Evolutionary conservation across 768 basidiomycete species (phyloP).

Genomic region (Termitomyces heimii): DNA sequence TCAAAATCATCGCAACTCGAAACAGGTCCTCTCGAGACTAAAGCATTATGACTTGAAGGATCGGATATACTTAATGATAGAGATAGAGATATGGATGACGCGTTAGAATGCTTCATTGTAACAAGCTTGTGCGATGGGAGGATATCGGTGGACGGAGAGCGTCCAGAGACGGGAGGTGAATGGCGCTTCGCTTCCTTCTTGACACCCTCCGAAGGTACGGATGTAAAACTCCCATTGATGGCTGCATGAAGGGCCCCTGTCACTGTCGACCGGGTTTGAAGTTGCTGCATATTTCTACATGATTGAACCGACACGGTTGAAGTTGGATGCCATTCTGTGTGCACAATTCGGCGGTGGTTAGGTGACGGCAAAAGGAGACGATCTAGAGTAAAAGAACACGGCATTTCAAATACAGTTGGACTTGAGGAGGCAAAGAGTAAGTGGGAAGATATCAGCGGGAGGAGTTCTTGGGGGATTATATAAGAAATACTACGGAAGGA

Average conservation of each 20-base stretch:
- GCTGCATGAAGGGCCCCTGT: slow-evolving; percentile 32
- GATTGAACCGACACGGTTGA: slow-evolving; percentile 9
- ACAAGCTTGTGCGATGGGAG: slow-evolving; percentile 1
- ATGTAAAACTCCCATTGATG: slow-evolving; percentile 25
- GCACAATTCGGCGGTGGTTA: slow-evolving; percentile 9
- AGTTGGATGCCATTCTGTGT: slow-evolving; percentile 2
- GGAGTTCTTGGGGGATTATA: slow-evolving; percentile 54
- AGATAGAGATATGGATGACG: slow-evolving; percentile 12
- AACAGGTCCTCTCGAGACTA: neutral
- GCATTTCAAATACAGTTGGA: slow-evolving; percentile 41
- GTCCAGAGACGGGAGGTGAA: neutral
- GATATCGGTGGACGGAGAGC: slow-evolving; percentile 3
- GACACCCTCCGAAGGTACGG: neutral
- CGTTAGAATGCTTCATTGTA: slow-evolving; percentile 5
- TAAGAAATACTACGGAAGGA: slow-evolving; percentile 45
- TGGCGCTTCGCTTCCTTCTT: neutral
- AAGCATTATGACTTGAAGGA: neutral
- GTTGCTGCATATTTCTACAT: slow-evolving; percentile 9
- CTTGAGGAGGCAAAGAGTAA: slow-evolving; percentile 24
- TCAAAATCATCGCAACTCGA: neutral
- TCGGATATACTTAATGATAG: slow-evolving; percentile 9
- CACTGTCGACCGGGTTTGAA: slow-evolving; percentile 20
- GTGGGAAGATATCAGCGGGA: slow-evolving; percentile 48
- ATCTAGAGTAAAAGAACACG: slow-evolving; percentile 37
- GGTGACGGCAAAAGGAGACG: slow-evolving; percentile 25